Base-by-base conservation (phyloP, 208 protist genomes). In the Acanthamoeba pearcei region DNA sequence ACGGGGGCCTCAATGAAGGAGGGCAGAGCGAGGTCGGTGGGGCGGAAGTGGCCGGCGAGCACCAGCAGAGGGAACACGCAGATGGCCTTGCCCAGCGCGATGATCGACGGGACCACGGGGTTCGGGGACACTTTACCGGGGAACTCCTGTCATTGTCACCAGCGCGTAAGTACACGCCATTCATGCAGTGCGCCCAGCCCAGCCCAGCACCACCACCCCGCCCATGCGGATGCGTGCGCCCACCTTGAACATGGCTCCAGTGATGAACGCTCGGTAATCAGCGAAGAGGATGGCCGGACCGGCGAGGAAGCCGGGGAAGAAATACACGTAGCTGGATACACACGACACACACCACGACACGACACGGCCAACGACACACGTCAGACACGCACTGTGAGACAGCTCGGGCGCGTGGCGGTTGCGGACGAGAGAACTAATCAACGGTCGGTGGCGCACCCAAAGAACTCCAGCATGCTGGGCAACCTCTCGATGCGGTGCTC, bases 231-330 rank as follows among this genome's bases (percentile, higher is more conserved):
- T 51, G 62, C 17, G 10, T 8, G n/a, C 4, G 38, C 46, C 4
- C 49, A 92, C 86, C 49, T 92, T 94, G 68, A 94, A 94, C 90
- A 94, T 82, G 55, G 90, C 93, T 35, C 90, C 90, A n/a, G 93
- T 60, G 51, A 82, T 82, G 68, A 94, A 96, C 8, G 35, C 53
- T 13, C 96, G 80, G 90, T 98, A 98, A 42, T 97, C 96, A 29
- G 46, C 74, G 27, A 98, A 92, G 57, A 97, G 95, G 72, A 97
- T 94, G 42, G 95, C 72, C 38, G 97, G 97, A 29, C 97, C 97
- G 35, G 96, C 90, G 8, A 97, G 91, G 78, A 97, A 97, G 0
- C 93, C 85, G 55, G 83, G 78, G 78, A 95, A 97, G 60, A 97
- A 97, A 64, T 96, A 97, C 4, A 97, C 91, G 19, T 78, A 78